These are phyloP conservation scores for Aechmea fasciata DNA, from an alignment of 176 grass and related monocot species.

Conservation along the genomic window DNA sequence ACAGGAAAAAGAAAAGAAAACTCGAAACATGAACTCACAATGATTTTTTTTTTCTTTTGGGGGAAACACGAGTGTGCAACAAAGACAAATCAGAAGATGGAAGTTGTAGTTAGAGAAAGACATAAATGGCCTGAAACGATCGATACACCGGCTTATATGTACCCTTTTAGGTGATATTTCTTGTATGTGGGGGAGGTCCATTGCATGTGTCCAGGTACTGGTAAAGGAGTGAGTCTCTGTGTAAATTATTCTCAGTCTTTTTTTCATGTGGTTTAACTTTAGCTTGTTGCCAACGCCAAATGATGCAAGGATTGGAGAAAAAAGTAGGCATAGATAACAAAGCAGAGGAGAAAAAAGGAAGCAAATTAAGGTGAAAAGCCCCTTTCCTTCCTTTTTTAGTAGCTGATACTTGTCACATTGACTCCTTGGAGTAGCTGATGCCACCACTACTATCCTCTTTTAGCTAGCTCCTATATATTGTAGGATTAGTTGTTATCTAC, in stretches of 20 bases:
- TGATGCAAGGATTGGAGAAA: slow-evolving; percentile 43
- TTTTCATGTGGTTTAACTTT: neutral
- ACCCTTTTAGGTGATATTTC: neutral
- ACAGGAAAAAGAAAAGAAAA: too few species aligned
- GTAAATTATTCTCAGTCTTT: too few species aligned
- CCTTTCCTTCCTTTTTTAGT: neutral
- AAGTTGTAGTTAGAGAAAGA: neutral
- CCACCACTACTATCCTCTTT: neutral
- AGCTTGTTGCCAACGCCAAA: slow-evolving; percentile 47
- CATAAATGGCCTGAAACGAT: slow-evolving; percentile 7
- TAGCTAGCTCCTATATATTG: neutral
- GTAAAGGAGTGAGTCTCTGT: neutral
- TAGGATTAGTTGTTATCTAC: neutral
- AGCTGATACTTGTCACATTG: neutral
- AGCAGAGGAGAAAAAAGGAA: slow-evolving; percentile 9
- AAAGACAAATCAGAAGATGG: too few species aligned
- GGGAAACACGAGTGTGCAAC: too few species aligned
- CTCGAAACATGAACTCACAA: too few species aligned
- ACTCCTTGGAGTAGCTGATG: neutral
- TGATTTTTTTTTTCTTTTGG: too few species aligned
- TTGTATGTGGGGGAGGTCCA: neutral
- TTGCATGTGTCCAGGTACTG: slow-evolving; percentile 9
- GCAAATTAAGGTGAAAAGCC: neutral
- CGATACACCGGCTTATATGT: neutral
- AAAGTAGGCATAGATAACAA: slow-evolving; percentile 33